These are phyloP conservation scores for Tricholoma sp. DNA, from an alignment of 768 basidiomycete species.

Conservation along the genomic window DNA sequence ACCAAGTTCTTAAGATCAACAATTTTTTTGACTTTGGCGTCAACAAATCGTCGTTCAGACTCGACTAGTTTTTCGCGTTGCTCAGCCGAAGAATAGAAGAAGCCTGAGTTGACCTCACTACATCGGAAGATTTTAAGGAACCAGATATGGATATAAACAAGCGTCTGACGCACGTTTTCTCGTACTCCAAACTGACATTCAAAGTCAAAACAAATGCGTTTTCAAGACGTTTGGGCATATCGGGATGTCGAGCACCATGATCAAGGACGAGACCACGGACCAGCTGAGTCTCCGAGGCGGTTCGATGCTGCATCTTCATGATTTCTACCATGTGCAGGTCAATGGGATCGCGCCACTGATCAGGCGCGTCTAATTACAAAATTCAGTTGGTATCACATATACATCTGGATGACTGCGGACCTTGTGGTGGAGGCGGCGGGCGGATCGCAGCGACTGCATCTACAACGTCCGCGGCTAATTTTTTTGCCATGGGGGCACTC, in stretches of 20 bases:
- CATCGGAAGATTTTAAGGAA: constrained; percentile 15
- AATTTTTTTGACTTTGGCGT: constrained; percentile 92
- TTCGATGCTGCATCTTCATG: constrained; percentile 99
- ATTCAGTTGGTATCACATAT: constrained; percentile 5
- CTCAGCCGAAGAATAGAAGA: constrained; percentile 98
- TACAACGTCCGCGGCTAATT: constrained; percentile 88
- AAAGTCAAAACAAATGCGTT: constrained; percentile 93
- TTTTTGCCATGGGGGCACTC: constrained; percentile 72
- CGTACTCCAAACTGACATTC: constrained; percentile 97
- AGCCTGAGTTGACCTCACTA: constrained; percentile 98
- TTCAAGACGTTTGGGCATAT: constrained; percentile 98
- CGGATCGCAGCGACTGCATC: constrained; percentile 92
- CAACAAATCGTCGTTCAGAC: constrained; percentile 90
- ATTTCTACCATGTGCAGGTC: constrained; percentile 99
- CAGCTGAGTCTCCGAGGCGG: constrained; percentile 94
- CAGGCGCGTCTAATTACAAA: constrained; percentile 43
- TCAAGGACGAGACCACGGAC: constrained; percentile 94
- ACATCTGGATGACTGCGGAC: constrained; percentile 28
- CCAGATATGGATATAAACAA: constrained; percentile 8
- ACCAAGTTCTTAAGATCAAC: constrained; percentile 95
- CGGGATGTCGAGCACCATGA: constrained; percentile 95
- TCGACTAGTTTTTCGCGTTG: constrained; percentile 99
- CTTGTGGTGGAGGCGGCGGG: constrained; percentile 57
- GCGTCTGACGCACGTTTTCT: constrained; percentile 81
- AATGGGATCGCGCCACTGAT: constrained; percentile 82